Evolutionary conservation across 371 early-diverging fungal species (phyloP).

Genomic region (Circinella umbellata): DNA sequence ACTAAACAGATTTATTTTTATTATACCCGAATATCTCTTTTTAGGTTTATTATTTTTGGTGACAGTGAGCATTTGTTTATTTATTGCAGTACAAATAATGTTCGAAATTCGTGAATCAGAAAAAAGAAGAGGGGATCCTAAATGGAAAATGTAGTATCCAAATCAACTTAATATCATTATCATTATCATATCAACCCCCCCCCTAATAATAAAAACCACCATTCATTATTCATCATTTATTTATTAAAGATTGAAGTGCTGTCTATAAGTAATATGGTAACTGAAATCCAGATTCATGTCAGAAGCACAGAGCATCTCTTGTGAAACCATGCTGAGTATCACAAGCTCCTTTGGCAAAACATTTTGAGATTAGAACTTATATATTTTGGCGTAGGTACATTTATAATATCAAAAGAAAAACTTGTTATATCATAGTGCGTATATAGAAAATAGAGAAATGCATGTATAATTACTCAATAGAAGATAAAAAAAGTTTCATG

Average conservation of each 20-base stretch:
- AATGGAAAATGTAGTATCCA: slow-evolving; percentile 40
- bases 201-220: no score
- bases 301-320: background rate
- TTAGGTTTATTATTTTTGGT: slow-evolving; percentile 56
- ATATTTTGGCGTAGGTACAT: no score
- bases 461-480: no score
- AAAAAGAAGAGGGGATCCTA: slow-evolving; percentile 57
- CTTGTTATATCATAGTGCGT: no score
- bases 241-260: no score
- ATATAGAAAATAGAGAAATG: no score
- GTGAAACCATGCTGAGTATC: background rate
- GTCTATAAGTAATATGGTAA: no score
- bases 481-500: no score
- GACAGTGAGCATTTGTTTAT: slow-evolving; percentile 59
- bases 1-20: background rate
- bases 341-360: background rate
- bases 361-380: background rate
- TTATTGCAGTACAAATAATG: slow-evolving; percentile 79
- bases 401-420: no score
- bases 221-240: no score
- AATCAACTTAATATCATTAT: background rate
- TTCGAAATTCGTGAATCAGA: slow-evolving; percentile 84
- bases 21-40: background rate
- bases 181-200: background rate
- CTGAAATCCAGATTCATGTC: no score